Evolutionary conservation across 1,284 basidiomycete genomes (phyloP), one percentile per base, ranked within the genome.

Genomic region (Wallemia mellicola): DNA sequence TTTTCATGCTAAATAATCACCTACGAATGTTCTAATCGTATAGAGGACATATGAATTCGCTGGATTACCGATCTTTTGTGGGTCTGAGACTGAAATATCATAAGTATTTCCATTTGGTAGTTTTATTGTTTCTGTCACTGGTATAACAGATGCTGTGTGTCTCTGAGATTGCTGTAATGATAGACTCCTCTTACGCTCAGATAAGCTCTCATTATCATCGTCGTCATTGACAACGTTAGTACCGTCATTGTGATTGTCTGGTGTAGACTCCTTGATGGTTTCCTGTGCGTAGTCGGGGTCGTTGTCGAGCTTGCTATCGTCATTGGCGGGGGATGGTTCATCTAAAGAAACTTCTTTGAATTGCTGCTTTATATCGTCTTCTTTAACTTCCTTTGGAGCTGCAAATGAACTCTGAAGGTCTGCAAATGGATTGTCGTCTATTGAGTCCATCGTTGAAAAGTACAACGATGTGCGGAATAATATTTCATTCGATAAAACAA

Each of bases 21-120:
- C 60, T 67, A 85, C 84, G 66, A 78, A 75, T 2, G 88, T 92
- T 62, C 84, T 81, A 1, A 95, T 86, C 1, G 89, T 95, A 69
- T 98, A 95, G 72, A 94, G 86, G 14, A 84, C 91, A 68, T 87
- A 91, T 24, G 84, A 81, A 60, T 85, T 79, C 48, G 92, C 86
- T 0, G 86, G 83, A 67, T 91, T 87, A 25, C 89, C 89, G 28
- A 94, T 82, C 65, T 85, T 86, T 63, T 92, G 87, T 17, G 89
- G 89, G 69, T 95, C 89, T 58, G 86, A 83, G 22, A 95, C 86
- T 0, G 81, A 78, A 63, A 94, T 86, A 22, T 77, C 38, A n/a
- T 48, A 48, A 5, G n/a, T 48, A 5, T 48, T 48, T 48, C 19
- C 5, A n/a, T 11, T 48, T 48, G 38, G 14, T 48, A n/a, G 38